Evolutionary conservation across 208 protist species (phyloP).

Genomic region (Crithidia fasciculata): DNA sequence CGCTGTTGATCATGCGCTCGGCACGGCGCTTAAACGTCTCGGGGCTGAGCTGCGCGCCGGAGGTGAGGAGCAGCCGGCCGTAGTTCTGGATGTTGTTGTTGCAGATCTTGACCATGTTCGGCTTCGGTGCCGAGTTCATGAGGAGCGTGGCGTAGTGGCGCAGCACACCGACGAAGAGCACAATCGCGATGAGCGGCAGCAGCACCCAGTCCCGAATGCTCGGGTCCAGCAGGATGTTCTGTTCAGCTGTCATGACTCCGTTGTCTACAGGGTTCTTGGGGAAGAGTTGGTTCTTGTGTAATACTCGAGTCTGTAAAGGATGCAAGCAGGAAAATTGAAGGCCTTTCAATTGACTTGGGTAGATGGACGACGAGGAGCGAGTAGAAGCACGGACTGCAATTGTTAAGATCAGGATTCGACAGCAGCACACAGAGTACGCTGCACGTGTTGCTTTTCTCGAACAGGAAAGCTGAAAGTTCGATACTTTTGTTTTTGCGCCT

Average conservation of each 20-base stretch:
- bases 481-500: too few relatives aligned
- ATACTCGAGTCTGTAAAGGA: too few relatives aligned
- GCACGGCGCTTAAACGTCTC: slow-evolving; percentile 70
- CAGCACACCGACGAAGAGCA: slow-evolving; percentile 93
- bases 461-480: too few relatives aligned
- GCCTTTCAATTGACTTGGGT: too few relatives aligned
- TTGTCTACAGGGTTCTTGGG: too few relatives aligned
- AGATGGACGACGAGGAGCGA: too few relatives aligned
- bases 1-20: slow-evolving; percentile 50
- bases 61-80: slow-evolving; percentile 54
- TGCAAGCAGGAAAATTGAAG: too few relatives aligned
- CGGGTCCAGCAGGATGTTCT: slow-evolving; percentile 92
- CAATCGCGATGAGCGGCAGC: slow-evolving; percentile 94
- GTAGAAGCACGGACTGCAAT: too few relatives aligned
- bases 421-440: too few relatives aligned
- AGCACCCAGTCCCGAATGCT: slow-evolving; percentile 96
- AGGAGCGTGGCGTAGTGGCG: slow-evolving; percentile 86
- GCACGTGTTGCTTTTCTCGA: too few relatives aligned
- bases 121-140: slow-evolving; percentile 51
- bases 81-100: slow-evolving; percentile 81
- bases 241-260: slow-evolving; percentile 43
- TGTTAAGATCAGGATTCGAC: too few relatives aligned
- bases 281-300: too few relatives aligned
- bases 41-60: slow-evolving; percentile 61
- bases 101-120: slow-evolving; percentile 61